Evolutionary conservation across 192 early-diverging fungal species (phyloP).

Genomic region (Podila minutissima): DNA sequence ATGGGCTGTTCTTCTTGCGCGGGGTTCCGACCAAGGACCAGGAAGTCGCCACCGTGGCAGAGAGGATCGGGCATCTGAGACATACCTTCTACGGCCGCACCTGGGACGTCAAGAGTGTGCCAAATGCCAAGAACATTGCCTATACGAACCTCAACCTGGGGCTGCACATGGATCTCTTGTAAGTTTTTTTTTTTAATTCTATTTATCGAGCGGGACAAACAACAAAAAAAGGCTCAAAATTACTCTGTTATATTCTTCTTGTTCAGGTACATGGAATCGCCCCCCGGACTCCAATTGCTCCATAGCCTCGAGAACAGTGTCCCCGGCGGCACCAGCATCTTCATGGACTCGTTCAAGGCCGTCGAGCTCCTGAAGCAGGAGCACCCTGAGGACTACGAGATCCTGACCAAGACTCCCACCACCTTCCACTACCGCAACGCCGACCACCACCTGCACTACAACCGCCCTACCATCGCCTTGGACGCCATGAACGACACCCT

Average conservation of each 20-base stretch:
- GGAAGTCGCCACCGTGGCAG: slow-evolving; percentile 66
- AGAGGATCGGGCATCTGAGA: slow-evolving; percentile 73
- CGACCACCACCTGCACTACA: slow-evolving; percentile 77
- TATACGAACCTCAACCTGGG: slow-evolving; percentile 84
- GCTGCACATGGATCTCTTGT: slow-evolving; percentile 91
- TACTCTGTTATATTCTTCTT: not conserved
- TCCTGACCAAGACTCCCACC: slow-evolving; percentile 66
- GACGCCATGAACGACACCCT: slow-evolving; percentile 50
- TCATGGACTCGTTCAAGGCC: slow-evolving; percentile 78
- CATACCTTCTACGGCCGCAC: slow-evolving; percentile 81
- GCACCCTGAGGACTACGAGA: slow-evolving; percentile 68
- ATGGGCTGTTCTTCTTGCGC: slow-evolving; percentile 75
- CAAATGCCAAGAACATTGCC: slow-evolving; percentile 84
- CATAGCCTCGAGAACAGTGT: slow-evolving; percentile 84
- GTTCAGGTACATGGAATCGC: slow-evolving; percentile 78
- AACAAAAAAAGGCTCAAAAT: not conserved
- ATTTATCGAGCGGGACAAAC: not conserved
- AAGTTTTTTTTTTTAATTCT: slow-evolving; percentile 41
- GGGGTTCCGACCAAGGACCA: slow-evolving; percentile 68
- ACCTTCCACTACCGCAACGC: slow-evolving; percentile 87
- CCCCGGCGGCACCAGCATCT: slow-evolving; percentile 75
- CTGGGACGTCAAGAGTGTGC: slow-evolving; percentile 82
- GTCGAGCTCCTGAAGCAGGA: slow-evolving; percentile 65
- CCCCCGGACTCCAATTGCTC: slow-evolving; percentile 84
- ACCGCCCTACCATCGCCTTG: slow-evolving; percentile 70